Conservation (phyloP, 2,329 filamentous ascomycete genomes). For the Cladosporium phlei region DNA sequence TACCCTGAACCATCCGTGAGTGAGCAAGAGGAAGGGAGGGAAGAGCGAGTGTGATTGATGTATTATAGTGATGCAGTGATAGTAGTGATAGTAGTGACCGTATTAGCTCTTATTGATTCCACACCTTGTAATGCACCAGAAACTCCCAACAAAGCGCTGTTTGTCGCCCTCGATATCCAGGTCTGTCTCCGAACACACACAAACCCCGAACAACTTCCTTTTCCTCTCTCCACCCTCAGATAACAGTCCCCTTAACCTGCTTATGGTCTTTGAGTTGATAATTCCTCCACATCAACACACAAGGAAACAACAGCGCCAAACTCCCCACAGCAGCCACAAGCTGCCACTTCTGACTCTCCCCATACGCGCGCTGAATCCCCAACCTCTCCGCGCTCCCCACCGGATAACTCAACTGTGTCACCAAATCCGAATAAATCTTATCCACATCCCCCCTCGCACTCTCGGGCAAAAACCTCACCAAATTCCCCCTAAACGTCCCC, state of each 20-base stretch:
- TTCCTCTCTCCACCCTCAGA: no score
- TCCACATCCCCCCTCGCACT: constrained; percentile 24
- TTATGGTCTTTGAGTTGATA: constrained; percentile 32
- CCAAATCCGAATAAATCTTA: constrained; percentile 35
- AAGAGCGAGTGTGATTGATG: no score
- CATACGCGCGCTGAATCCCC: constrained; percentile 46
- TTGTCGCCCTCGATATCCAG: no score
- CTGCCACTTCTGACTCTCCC: constrained; percentile 43
- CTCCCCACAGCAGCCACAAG: constrained; percentile 34
- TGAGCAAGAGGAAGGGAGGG: no score
- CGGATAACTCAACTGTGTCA: constrained; percentile 37
- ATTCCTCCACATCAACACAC: constrained; percentile 30
- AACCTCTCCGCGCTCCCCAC: constrained; percentile 38
- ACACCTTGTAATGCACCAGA: no score
- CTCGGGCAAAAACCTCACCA: constrained; percentile 15
- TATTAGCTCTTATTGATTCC: no score
- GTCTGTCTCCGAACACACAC: no score
- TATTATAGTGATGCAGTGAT: no score
- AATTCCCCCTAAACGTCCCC: constrained; percentile 19
- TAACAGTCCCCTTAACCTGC: constrained; percentile 33
- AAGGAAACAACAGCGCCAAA: constrained; percentile 26
- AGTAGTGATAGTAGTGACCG: no score
- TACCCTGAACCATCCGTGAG: no score
- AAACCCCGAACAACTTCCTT: no score
- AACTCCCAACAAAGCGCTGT: no score